These are phyloP conservation scores for Globisporangium viniferum DNA, from an alignment of 352 stramenopile species.

Conservation along the genomic window DNA sequence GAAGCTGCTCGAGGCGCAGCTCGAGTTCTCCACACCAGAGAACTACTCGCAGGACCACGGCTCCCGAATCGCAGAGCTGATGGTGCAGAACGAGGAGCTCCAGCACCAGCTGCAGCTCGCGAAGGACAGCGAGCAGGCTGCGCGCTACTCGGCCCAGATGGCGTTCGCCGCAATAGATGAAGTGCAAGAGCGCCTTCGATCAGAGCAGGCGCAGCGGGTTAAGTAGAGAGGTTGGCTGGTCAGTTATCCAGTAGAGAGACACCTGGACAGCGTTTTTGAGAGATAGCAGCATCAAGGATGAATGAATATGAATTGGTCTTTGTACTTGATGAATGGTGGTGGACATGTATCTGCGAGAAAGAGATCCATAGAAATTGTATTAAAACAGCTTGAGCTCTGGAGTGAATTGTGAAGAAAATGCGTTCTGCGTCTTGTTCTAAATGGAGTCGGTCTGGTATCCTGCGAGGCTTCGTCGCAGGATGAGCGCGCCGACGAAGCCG, in stretches of 20 bases:
- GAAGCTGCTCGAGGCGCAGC: neutral
- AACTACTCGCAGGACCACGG: neutral
- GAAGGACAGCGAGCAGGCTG: constrained; percentile 70
- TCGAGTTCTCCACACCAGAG: neutral
- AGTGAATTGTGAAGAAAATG: neutral
- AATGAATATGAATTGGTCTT: constrained; percentile 24
- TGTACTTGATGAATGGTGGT: neutral
- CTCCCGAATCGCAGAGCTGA: constrained; percentile 12
- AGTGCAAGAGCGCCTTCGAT: constrained; percentile 43
- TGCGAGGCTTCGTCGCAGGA: constrained; percentile 68
- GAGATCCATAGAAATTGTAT: neutral
- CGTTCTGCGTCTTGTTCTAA: constrained; percentile 15
- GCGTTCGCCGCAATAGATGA: constrained; percentile 67
- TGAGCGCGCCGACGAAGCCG: constrained; percentile 59
- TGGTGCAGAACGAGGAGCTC: constrained; percentile 32
- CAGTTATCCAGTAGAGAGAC: neutral
- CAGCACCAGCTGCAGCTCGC: constrained; percentile 40
- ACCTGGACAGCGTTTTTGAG: neutral
- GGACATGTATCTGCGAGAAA: neutral
- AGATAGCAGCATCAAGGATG: constrained; percentile 10
- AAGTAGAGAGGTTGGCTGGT: neutral
- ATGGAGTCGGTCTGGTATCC: constrained; percentile 87
- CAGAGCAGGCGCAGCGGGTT: constrained; percentile 34
- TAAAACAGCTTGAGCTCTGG: neutral
- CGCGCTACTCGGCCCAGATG: constrained; percentile 63